These are phyloP conservation scores for Trichoderma citrinoviride DNA, from an alignment of 2,329 filamentous ascomycete species.

Conservation along the genomic window DNA sequence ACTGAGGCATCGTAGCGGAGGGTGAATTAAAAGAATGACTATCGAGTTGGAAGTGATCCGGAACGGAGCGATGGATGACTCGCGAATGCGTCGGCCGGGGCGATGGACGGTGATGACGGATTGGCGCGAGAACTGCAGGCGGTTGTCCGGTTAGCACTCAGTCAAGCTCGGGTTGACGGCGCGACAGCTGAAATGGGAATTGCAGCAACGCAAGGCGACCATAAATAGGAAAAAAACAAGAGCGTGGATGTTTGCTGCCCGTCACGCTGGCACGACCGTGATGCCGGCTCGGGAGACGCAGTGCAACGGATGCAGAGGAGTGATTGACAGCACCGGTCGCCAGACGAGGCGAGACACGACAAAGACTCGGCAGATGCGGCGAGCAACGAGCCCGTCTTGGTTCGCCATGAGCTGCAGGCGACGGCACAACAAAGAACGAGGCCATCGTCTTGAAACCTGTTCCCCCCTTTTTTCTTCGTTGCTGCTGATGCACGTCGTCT, in stretches of 20 bases:
- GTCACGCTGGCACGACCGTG: constrained; percentile 2
- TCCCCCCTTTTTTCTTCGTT: constrained; percentile 1
- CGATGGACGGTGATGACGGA: constrained; percentile 10
- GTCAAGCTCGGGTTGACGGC: not conserved
- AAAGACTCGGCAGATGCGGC: not conserved
- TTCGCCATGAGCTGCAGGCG: not conserved
- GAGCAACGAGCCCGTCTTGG: not conserved
- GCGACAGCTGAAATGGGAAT: not conserved
- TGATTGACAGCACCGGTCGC: not conserved
- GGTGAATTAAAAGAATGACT: constrained; percentile 15
- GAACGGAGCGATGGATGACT: constrained; percentile 13
- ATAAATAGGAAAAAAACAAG: not conserved
- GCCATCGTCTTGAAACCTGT: not conserved
- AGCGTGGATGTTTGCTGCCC: constrained; percentile 8
- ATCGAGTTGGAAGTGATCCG: constrained; percentile 23
- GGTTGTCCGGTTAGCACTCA: constrained; percentile 15
- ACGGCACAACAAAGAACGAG: not conserved
- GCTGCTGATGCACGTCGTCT: not conserved
- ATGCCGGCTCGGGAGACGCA: not conserved
- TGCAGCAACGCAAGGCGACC: not conserved
- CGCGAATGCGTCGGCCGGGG: constrained; percentile 17
- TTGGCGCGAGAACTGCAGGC: constrained; percentile 20
- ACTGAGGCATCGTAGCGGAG: constrained; percentile 57
- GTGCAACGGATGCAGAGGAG: not conserved
- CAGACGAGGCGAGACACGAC: not conserved